A percentile compares a stretch with the other conserved stretches of the same genome.
phyloP scores from a whole-genome alignment of 331 rosid genomes.

The Malus hybrid region DNA sequence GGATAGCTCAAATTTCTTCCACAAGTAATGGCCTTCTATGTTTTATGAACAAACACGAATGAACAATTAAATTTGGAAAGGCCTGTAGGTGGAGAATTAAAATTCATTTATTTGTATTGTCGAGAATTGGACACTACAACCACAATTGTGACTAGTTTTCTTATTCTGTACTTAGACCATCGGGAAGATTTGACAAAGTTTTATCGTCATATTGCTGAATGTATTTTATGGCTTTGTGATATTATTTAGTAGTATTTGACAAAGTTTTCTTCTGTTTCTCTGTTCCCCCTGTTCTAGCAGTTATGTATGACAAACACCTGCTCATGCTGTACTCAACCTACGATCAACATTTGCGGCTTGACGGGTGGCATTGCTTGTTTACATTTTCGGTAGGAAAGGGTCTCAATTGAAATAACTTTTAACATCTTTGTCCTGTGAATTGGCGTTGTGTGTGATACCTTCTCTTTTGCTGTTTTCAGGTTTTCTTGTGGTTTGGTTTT shows the following conservation, averaged over 20 bases:
- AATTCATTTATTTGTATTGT: not conserved
- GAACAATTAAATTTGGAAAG: not conserved
- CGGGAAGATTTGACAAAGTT: too few species aligned
- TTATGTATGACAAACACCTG: conserved; percentile 56
- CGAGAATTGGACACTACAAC: not conserved
- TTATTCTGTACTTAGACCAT: not conserved
- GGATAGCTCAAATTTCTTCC: not conserved
- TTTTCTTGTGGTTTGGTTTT: conserved; percentile 59
- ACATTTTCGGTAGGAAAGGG: conserved; percentile 49
- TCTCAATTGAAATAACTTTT: not conserved
- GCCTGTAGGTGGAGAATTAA: not conserved
- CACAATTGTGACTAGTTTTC: not conserved
- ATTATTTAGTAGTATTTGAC: not conserved
- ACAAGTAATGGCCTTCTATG: not conserved
- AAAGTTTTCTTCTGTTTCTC: not conserved
- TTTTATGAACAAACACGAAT: not conserved
- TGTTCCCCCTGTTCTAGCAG: conserved; percentile 27
- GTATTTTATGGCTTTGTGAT: not conserved
- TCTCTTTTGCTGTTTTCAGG: conserved; percentile 32
- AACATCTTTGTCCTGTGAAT: not conserved
- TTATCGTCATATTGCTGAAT: not conserved
- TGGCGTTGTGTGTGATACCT: not conserved
- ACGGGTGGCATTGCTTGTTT: conserved; percentile 63
- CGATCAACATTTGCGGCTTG: conserved; percentile 54
- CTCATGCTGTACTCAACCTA: conserved; percentile 59